phyloP scores from a whole-genome alignment of 106 monocot genomes.

The Phalaenopsis equestris region DNA sequence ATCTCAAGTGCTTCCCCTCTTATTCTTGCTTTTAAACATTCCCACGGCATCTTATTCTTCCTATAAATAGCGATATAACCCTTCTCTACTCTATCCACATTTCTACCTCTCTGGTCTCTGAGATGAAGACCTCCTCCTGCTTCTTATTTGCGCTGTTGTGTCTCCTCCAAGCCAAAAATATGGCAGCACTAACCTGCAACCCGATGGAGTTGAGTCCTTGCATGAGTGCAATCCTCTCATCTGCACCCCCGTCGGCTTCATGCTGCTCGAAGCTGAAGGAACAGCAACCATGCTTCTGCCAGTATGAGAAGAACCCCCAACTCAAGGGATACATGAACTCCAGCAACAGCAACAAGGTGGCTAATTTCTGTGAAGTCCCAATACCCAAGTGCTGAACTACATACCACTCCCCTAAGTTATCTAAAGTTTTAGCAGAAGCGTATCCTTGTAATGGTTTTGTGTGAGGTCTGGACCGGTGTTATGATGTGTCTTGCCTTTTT shows the following conservation, averaged over 20 bases:
- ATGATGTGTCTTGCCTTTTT: no score
- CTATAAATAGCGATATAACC: background rate
- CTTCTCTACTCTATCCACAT: no score
- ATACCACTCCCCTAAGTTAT: no score
- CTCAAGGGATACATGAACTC: conserved; percentile 9
- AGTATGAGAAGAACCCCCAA: conserved; percentile 9
- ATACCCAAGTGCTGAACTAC: conserved; percentile 5
- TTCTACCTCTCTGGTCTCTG: no score
- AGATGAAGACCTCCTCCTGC: background rate
- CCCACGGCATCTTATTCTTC: background rate
- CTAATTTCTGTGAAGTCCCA: conserved; percentile 9
- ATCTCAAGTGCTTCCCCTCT: no score
- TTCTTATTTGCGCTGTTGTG: background rate
- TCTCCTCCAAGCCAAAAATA: background rate
- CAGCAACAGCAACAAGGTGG: conserved; percentile 12
- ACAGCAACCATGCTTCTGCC: conserved; percentile 17
- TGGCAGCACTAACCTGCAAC: conserved; percentile 1
- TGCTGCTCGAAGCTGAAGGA: conserved; percentile 11
- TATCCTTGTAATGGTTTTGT: no score
- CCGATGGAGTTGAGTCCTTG: conserved; percentile 10
- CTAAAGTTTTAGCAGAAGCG: no score
- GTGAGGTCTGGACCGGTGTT: no score
- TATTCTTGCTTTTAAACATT: no score
- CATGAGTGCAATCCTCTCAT: background rate
- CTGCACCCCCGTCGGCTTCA: background rate